Evolutionary conservation across 2,329 filamentous ascomycete species (phyloP).

Genomic region (Hymenoscyphus repandus): DNA sequence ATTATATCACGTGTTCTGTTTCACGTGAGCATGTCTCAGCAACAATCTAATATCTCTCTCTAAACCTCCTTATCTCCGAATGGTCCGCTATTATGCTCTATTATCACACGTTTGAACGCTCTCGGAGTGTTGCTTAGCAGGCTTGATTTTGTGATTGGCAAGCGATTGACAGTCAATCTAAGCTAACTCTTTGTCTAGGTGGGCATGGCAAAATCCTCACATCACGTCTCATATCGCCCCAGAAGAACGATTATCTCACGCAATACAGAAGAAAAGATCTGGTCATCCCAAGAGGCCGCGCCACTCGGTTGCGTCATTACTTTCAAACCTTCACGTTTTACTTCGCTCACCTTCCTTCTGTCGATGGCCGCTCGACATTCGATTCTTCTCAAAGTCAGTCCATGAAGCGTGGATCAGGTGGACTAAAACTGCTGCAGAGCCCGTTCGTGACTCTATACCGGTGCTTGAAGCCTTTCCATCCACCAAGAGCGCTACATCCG

Average conservation of each 20-base stretch:
- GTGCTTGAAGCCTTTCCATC: constrained; percentile 24
- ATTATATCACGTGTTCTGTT: constrained; percentile 1
- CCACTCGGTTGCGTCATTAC: constrained; percentile 58
- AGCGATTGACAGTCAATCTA: not conserved
- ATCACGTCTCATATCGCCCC: constrained; percentile 71
- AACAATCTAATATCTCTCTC: no score
- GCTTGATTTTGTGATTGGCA: no score
- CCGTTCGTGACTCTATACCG: constrained; percentile 20
- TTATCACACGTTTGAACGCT: no score
- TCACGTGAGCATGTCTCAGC: no score
- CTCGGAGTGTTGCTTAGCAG: no score
- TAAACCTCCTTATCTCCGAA: no score
- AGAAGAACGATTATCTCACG: constrained; percentile 51
- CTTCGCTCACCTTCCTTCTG: constrained; percentile 74
- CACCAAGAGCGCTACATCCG: not conserved
- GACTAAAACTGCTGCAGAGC: constrained; percentile 37
- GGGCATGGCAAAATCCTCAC: constrained; percentile 87
- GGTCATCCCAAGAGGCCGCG: constrained; percentile 52
- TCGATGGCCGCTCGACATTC: constrained; percentile 75
- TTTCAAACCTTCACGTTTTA: constrained; percentile 78
- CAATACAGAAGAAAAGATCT: constrained; percentile 46
- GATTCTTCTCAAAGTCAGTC: constrained; percentile 71
- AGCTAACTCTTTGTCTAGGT: constrained; percentile 45
- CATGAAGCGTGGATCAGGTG: constrained; percentile 62
- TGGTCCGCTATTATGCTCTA: no score